Evolutionary conservation across 306 rosid genomes (phyloP).

Genomic region (Adenanthera pavonina): DNA sequence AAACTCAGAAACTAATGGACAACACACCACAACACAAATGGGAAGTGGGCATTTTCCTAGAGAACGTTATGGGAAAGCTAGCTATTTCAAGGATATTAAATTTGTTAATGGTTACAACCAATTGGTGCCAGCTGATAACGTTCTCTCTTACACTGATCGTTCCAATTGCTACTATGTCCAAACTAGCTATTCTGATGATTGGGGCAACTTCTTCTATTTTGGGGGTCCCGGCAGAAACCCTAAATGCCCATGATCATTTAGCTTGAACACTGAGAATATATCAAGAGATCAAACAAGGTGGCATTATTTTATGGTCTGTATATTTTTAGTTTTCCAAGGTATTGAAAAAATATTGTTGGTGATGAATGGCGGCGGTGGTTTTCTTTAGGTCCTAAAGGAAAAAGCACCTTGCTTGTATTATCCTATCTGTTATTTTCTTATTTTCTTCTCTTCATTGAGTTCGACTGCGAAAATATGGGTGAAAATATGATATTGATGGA

Average conservation of each 20-base stretch:
- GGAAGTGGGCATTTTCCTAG: constrained; percentile 41
- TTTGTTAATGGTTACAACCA: constrained; percentile 8
- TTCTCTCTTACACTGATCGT: background rate
- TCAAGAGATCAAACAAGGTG: too few relatives aligned
- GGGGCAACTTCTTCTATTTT: background rate
- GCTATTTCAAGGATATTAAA: constrained; percentile 25
- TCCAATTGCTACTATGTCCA: background rate
- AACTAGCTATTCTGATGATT: background rate
- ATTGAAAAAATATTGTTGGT: too few relatives aligned
- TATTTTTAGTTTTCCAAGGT: too few relatives aligned
- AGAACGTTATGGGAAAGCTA: constrained; percentile 35
- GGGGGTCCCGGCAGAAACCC: background rate
- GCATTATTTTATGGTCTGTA: too few relatives aligned
- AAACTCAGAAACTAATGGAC: constrained; percentile 7
- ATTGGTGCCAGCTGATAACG: background rate
- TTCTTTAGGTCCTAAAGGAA: too few relatives aligned
- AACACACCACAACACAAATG: constrained; percentile 40
- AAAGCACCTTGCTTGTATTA: too few relatives aligned
- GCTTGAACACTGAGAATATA: background rate
- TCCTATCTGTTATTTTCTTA: too few relatives aligned
- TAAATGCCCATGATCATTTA: background rate
- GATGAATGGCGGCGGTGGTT: too few relatives aligned
- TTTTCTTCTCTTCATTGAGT: too few relatives aligned
- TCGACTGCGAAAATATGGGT: too few relatives aligned
- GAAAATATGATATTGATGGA: too few relatives aligned